Base-by-base conservation (phyloP, 176 grass and related monocot species). In the Oryza rufipogon region DNA sequence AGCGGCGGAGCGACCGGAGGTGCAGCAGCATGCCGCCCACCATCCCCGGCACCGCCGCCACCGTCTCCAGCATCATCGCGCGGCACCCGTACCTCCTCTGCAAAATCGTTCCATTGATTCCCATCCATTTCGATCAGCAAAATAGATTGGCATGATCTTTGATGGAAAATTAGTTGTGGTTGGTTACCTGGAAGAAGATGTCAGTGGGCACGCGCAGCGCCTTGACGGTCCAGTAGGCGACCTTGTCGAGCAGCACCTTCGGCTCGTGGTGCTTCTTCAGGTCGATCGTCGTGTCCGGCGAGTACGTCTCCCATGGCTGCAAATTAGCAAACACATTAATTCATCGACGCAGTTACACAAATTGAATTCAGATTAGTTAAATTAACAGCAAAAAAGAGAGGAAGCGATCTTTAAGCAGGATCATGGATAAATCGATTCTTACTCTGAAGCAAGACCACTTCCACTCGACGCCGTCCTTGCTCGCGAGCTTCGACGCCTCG, bases 371-470 rank as follows among this genome's bases (percentile, higher is more conserved):
- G 6, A 16, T 5, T 19, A 2, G 7, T 58, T 19, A 8, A 20
- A 61, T 61, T 10, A n/a, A 9, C 6, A 73, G 33, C 25, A 74
- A 34, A 74, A 34, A 75, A 26, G 26, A 68, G 0, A 19, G 17
- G 26, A 3, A 4, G 19, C 19, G 6, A 6, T 11, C 20, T 36
- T 48, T 16, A 6, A 19, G 47, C 33, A 41, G 20, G 38, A 6
- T 5, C 38, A 39, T 39, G 38, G 38, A 39, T 39, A 26, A 39
- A 8, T 39, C 38, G 38, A 6, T 39, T 81, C 80, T 63, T 88
- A 96, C 94, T 89, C 69, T 89, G 39, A 96, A 96, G 89, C 90
- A 93, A 22, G 91, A 76, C 94, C 94, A 93, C 65, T 89, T 93
- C 91, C 94, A 96, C 78, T 91, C 89, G 45, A 89, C 89, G 79